These are phyloP conservation scores for Pyrenophora teres DNA, from an alignment of 2,329 filamentous ascomycete species.

Conservation along the genomic window DNA sequence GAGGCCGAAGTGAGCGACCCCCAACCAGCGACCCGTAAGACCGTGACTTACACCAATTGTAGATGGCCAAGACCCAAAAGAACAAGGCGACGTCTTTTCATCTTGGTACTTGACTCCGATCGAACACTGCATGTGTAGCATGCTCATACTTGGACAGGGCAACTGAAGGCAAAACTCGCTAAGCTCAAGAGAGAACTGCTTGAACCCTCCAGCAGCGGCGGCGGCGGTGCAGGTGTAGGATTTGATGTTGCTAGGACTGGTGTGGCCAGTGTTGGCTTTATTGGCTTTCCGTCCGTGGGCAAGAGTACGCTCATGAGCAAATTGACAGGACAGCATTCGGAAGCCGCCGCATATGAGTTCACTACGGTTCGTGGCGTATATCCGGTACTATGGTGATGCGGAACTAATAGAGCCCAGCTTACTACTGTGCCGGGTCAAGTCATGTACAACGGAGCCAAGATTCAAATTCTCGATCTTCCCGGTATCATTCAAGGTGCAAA, in stretches of 20 bases:
- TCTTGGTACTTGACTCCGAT: slow-evolving; percentile 61
- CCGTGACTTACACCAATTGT: slow-evolving; percentile 33
- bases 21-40: slow-evolving; percentile 16
- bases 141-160: slow-evolving; percentile 56
- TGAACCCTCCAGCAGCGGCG: slow-evolving; percentile 79
- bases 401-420: slow-evolving; percentile 52
- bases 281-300: slow-evolving; percentile 96
- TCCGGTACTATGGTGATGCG: neutral
- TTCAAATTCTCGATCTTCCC: slow-evolving; percentile 97
- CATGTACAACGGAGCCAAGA: slow-evolving; percentile 92
- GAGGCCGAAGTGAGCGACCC: slow-evolving; percentile 78
- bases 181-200: slow-evolving; percentile 97
- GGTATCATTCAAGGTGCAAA: slow-evolving; percentile 99
- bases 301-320: slow-evolving; percentile 97
- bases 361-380: slow-evolving; percentile 63
- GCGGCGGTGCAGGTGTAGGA: slow-evolving; percentile 76
- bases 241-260: slow-evolving; percentile 98
- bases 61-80: slow-evolving; percentile 97
- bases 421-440: slow-evolving; percentile 98
- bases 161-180: slow-evolving; percentile 96
- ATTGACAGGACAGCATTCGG: slow-evolving; percentile 94
- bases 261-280: slow-evolving; percentile 96
- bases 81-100: slow-evolving; percentile 95
- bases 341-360: slow-evolving; percentile 97
- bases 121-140: slow-evolving; percentile 7